Conservation (phyloP, 2,329 filamentous ascomycete genomes). For the Phialophora expanda region DNA sequence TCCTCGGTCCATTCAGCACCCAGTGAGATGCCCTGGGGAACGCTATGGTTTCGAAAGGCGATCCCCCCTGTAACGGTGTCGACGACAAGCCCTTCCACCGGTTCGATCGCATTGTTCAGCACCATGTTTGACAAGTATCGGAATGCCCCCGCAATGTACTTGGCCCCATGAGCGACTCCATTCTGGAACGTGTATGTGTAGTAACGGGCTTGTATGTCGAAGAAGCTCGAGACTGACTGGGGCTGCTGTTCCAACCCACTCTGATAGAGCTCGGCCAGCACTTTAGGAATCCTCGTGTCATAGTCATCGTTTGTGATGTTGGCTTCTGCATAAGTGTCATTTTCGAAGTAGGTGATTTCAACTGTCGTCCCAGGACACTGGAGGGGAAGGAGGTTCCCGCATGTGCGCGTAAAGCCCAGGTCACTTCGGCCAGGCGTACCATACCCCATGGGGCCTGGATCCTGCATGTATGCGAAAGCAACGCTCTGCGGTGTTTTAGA, state of each 20-base stretch:
- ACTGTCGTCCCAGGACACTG: constrained; percentile 41
- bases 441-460: constrained; percentile 47
- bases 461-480: constrained; percentile 48
- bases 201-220: constrained; percentile 50
- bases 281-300: constrained; percentile 45
- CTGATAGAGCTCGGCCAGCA: constrained; percentile 46
- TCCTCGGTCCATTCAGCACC: constrained; percentile 56
- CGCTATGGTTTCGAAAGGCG: constrained; percentile 54
- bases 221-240: constrained; percentile 50
- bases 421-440: constrained; percentile 48
- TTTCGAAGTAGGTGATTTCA: constrained; percentile 37
- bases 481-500: constrained; percentile 26
- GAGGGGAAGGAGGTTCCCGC: constrained; percentile 36
- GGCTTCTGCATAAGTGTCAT: constrained; percentile 34
- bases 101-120: constrained; percentile 43
- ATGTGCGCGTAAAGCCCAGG: constrained; percentile 45
- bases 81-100: constrained; percentile 47
- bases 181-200: constrained; percentile 34
- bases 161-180: constrained; percentile 32
- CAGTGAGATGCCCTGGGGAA: constrained; percentile 49
- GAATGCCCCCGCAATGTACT: constrained; percentile 43
- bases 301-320: constrained; percentile 40
- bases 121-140: constrained; percentile 44
- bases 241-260: constrained; percentile 44
- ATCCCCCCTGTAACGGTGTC: constrained; percentile 51